Evolutionary conservation across 495 filamentous ascomycete genomes (phyloP), one percentile per base, ranked within the genome.

Genomic region (Xylaria bambusicola): DNA sequence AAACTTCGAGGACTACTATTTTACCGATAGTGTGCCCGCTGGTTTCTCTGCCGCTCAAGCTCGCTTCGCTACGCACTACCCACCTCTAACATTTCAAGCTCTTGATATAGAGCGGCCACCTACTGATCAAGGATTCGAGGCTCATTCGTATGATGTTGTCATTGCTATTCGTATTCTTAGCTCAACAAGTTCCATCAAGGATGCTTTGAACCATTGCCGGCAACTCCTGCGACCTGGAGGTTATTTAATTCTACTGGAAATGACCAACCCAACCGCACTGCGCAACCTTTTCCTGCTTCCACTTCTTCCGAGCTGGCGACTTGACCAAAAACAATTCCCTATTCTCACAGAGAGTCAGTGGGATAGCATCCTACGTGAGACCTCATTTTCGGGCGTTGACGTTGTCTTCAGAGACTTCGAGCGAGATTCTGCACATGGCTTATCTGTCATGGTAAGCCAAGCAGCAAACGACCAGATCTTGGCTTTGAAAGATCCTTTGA

Each of bases 141-240:
- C 24, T 17, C 46, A 49, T n/a, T n/a, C 24, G 13, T 85, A 78
- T 58, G 83, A 86, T 53, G n/a, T 85, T 27, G 66, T 86, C 8
- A 58, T 79, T 23, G 74, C 75, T 18, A 62, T 62, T 6, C 64
- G 67, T 29, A 73, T 73, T 8, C 53, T 85, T 10, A 80, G 84
- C 61, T 76, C 80, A 2, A 84, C 80, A 0, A 56, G 48, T 6
- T 60, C 62, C 15, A 50, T 81, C 1, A 38, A 71, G 5, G 52
- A 69, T 8, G 79, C 72, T 4, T 31, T 86, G 38, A 21, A 17
- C 0, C 75, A 83, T 64, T 56, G 72, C 1, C 69, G 72, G 2
- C 48, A 66, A 21, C 65, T 86, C 0, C 54, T 86, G 15, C 81
- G 78, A 47, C 82, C 83, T 13, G 83, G 81, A 21, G 83, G 83